Percentiles rank a stretch among this genome's conserved stretches.
Evolutionary conservation across 2,329 filamentous ascomycete genomes (phyloP).

Genomic region (Phyllosticta citriasiana): DNA sequence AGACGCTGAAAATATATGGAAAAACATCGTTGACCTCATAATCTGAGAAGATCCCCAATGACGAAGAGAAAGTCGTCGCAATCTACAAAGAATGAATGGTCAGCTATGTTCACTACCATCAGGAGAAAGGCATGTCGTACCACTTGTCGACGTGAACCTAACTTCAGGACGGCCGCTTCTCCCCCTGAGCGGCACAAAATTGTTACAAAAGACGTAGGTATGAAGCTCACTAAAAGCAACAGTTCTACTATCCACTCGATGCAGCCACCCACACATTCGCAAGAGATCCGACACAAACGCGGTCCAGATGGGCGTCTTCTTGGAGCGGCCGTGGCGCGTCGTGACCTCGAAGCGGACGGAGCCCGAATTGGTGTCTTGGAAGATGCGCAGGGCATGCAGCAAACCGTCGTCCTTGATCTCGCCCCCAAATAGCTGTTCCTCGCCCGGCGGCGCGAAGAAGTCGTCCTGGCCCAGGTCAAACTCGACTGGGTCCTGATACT

Average conservation of each 20-base stretch:
- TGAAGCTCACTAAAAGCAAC: constrained; percentile 42
- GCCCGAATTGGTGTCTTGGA: constrained; percentile 40
- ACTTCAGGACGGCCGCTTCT: constrained; percentile 3
- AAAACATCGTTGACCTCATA: neutral
- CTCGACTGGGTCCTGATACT: constrained; percentile 41
- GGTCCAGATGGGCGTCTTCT: constrained; percentile 51
- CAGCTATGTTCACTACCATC: neutral
- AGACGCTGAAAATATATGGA: neutral
- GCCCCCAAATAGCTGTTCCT: constrained; percentile 40
- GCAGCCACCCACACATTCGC: constrained; percentile 39
- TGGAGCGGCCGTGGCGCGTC: constrained; percentile 41
- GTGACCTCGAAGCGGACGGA: constrained; percentile 49
- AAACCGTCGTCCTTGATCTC: constrained; percentile 43
- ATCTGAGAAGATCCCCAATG: neutral
- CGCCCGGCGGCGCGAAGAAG: constrained; percentile 33
- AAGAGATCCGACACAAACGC: constrained; percentile 44
- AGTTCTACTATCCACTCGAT: constrained; percentile 30
- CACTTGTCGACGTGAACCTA: constrained; percentile 1
- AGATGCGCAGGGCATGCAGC: constrained; percentile 46
- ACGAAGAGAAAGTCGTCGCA: constrained; percentile 1
- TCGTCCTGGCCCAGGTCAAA: constrained; percentile 35
- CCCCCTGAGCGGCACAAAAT: constrained; percentile 34
- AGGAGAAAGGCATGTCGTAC: constrained; percentile 13
- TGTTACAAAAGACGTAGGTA: constrained; percentile 43
- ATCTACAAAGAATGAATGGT: neutral